Conservation (phyloP, 345 rosid genomes). For the Cardamine resedifolia region DNA sequence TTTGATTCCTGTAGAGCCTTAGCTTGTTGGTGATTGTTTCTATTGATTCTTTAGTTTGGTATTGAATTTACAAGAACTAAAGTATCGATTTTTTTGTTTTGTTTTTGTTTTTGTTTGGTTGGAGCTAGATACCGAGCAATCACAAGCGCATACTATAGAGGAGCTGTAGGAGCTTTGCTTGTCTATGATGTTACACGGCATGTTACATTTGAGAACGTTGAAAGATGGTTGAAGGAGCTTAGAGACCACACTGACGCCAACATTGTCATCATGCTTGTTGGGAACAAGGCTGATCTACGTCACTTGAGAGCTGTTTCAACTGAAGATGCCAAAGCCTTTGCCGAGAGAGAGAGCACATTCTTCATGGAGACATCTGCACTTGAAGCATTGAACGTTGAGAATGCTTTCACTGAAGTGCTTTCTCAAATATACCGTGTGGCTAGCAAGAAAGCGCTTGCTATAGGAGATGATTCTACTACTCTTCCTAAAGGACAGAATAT, state of each 20-base stretch:
- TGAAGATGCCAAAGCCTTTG: slow-evolving; percentile 67
- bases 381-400: slow-evolving; percentile 74
- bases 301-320: slow-evolving; percentile 79
- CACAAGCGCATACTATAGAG: slow-evolving; percentile 90
- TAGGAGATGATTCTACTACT: slow-evolving; percentile 62
- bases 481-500: slow-evolving; percentile 72
- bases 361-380: slow-evolving; percentile 95
- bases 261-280: slow-evolving; percentile 86
- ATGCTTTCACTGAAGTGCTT: slow-evolving; percentile 79
- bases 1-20: no score
- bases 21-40: no score
- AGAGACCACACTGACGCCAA: slow-evolving; percentile 81
- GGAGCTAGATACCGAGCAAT: slow-evolving; percentile 75
- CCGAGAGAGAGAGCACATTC: slow-evolving; percentile 69
- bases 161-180: slow-evolving; percentile 87
- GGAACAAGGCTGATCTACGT: slow-evolving; percentile 84
- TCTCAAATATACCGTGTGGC: slow-evolving; percentile 77
- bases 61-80: no score
- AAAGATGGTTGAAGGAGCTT: slow-evolving; percentile 91
- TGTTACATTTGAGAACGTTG: slow-evolving; percentile 81
- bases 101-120: no score
- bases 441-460: slow-evolving; percentile 64
- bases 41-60: no score
- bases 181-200: slow-evolving; percentile 83
- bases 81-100: slow-evolving; percentile 2